Evolutionary conservation across 1,284 basidiomycete species (phyloP), one percentile per base, ranked within the genome.

Genomic region (Microbotryum scabiosae): DNA sequence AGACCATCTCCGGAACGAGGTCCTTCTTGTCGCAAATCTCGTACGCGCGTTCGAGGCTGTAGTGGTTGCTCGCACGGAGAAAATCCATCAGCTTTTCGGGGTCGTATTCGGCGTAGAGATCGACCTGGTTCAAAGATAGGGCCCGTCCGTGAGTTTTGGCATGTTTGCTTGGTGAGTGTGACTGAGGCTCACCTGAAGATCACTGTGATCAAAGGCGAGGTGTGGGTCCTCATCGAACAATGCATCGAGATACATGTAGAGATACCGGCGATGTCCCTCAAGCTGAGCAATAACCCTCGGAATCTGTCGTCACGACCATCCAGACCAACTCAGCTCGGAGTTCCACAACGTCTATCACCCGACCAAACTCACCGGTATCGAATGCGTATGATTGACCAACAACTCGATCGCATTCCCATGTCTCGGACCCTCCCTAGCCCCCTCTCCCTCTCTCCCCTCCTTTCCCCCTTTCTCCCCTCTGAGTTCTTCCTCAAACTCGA

Each of bases 1-100:
- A 98, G 8, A 99, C 94, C 88, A 96, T 96, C 76, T 98, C 96
- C 0, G 85, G 84, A 0, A 99, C 92, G 47, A 90, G 82, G 71
- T 94, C 91, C 43, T 85, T 82, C 62, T 85, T 82, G 69, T 85
- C 84, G 73, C 92, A 97, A 20, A 91, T 84, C 53, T 81, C 77
- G 75, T 92, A 94, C n/a, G 94, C 93, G 76, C 59, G 81, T 71
- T 97, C 93, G 6, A 97, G 81, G 72, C 84, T 90, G 75, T 97
- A 98, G 69, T 88, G 90, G 69, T 85, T 90, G 74, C 88, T 94
- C 10, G 89, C 86, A 26, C 94, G 84, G 18, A 98, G 78, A 75
- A 96, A 97, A 66, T 91, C 87, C 71, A 98, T 88, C 21, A 99
- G 78, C 28, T 85, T 82, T 1, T 78, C 71, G 1, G 85, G 82